Percentiles rank a stretch among this genome's conserved stretches.
phyloP scores from a whole-genome alignment of 1,284 basidiomycete species.

The Sanghuangporus weigelae region DNA sequence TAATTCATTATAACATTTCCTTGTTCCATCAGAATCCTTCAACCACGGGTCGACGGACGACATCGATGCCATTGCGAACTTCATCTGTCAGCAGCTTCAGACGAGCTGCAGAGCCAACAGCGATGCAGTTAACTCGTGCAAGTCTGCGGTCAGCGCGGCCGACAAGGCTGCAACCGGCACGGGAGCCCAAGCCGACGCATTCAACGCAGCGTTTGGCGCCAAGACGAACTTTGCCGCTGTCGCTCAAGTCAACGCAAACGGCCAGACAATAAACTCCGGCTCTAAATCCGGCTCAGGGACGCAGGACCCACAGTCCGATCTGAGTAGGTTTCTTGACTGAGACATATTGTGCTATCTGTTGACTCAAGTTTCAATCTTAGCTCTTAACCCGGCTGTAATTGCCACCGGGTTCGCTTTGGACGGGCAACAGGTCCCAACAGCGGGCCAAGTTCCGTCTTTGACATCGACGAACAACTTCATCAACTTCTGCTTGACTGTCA shows the following conservation, averaged over 20 bases:
- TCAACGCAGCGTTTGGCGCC: constrained; percentile 13
- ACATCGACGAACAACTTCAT: constrained; percentile 56
- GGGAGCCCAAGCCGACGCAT: constrained; percentile 18
- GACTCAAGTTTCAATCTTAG: neutral
- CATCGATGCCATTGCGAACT: constrained; percentile 19
- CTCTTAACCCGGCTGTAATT: constrained; percentile 39
- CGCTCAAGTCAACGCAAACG: constrained; percentile 2
- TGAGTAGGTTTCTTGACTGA: neutral
- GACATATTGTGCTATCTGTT: too few species aligned
- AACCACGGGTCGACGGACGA: constrained; percentile 20
- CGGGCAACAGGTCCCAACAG: constrained; percentile 38
- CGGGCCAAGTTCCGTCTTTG: constrained; percentile 41
- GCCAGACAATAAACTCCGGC: constrained; percentile 8
- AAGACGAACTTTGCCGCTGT: constrained; percentile 17
- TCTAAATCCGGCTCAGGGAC: neutral
- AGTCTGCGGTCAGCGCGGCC: constrained; percentile 16
- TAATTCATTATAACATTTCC: neutral
- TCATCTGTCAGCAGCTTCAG: constrained; percentile 22
- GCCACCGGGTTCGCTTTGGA: constrained; percentile 36
- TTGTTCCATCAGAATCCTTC: constrained; percentile 8
- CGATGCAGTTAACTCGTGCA: constrained; percentile 13
- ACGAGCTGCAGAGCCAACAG: constrained; percentile 18
- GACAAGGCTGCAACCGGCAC: constrained; percentile 16
- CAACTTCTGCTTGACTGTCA: constrained; percentile 34
- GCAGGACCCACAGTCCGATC: neutral